phyloP scores from a whole-genome alignment of 2,329 filamentous ascomycete species.

The Teratosphaeria zuluensis region DNA sequence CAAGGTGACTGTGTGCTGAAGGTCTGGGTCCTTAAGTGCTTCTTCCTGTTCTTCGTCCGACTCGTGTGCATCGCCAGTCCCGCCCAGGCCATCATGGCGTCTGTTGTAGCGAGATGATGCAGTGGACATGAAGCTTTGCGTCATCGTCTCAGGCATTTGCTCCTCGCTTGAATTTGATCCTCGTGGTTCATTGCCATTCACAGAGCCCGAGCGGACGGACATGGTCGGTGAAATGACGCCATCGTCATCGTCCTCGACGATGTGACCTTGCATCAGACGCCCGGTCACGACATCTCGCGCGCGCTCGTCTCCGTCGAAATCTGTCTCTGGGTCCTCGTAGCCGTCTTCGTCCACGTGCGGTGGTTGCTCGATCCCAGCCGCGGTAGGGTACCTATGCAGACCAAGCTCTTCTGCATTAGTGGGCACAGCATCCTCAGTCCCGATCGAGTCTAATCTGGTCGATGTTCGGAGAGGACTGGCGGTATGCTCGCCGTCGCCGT shows the following conservation, averaged over 20 bases:
- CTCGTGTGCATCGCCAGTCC: constrained; percentile 71
- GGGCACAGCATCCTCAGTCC: constrained; percentile 2
- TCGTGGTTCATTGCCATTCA: constrained; percentile 31
- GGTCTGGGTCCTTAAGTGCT: constrained; percentile 64
- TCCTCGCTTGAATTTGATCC: constrained; percentile 33
- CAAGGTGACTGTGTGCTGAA: constrained; percentile 94
- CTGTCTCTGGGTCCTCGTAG: constrained; percentile 24
- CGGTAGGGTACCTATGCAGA: constrained; percentile 15
- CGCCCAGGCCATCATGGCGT: constrained; percentile 53
- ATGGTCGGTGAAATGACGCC: constrained; percentile 72
- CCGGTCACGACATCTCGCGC: constrained; percentile 86
- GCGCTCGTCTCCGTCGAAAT: constrained; percentile 39
- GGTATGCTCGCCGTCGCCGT: constrained; percentile 9
- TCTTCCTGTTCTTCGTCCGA: constrained; percentile 91
- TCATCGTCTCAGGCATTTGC: constrained; percentile 71
- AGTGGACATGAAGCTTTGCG: constrained; percentile 69
- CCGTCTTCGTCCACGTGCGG: constrained; percentile 20
- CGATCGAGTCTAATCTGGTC: constrained; percentile 21
- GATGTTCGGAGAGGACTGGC: constrained; percentile 24
- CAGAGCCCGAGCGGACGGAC: constrained; percentile 55
- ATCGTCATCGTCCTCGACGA: constrained; percentile 57
- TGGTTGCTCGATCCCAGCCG: constrained; percentile 16
- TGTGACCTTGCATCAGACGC: constrained; percentile 82
- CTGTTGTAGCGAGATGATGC: constrained; percentile 52
- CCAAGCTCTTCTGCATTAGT: not conserved